Conservation (phyloP, 2,329 filamentous ascomycete species). For the Gaeumannomyces tritici region DNA sequence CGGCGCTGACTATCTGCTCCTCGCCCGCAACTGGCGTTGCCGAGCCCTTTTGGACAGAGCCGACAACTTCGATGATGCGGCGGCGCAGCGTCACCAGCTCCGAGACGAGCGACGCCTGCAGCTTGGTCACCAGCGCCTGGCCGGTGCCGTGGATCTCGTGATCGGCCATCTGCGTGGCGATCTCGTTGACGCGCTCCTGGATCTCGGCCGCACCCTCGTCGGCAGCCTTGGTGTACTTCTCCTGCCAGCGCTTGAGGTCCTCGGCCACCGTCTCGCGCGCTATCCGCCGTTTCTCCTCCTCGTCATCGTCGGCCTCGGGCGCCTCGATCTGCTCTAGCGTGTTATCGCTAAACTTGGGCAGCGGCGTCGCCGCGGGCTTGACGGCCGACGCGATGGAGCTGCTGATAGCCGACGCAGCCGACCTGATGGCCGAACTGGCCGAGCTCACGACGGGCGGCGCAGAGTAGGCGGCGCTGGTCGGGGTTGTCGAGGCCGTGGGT, state of each 20-base stretch:
- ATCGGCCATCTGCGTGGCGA: slow-evolving; percentile 44
- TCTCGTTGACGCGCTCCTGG: slow-evolving; percentile 56
- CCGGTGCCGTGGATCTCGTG: slow-evolving; percentile 58
- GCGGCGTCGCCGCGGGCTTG: background rate
- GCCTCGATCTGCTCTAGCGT: slow-evolving; percentile 25
- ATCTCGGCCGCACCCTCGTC: slow-evolving; percentile 72
- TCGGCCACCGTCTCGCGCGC: slow-evolving; percentile 56
- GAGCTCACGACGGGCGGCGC: slow-evolving; percentile 2
- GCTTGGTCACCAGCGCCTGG: slow-evolving; percentile 53
- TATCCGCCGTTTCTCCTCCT: slow-evolving; percentile 45
- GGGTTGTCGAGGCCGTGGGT: slow-evolving; percentile 15
- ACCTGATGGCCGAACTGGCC: background rate
- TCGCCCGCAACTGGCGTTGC: slow-evolving; percentile 23
- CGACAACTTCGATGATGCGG: slow-evolving; percentile 53
- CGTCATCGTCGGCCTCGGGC: slow-evolving; percentile 37
- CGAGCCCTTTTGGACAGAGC: slow-evolving; percentile 38
- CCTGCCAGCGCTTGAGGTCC: slow-evolving; percentile 79
- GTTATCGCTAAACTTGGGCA: slow-evolving; percentile 4
- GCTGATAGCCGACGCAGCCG: slow-evolving; percentile 1
- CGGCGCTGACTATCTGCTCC: slow-evolving; percentile 32
- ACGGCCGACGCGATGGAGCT: slow-evolving; percentile 1
- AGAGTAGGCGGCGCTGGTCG: slow-evolving; percentile 3
- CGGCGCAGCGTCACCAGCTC: slow-evolving; percentile 58
- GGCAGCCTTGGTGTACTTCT: slow-evolving; percentile 75
- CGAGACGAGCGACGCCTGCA: slow-evolving; percentile 56